These are phyloP conservation scores for Breviolum minutum DNA, from an alignment of 73 alveolate genomes.

Conservation along the genomic window DNA sequence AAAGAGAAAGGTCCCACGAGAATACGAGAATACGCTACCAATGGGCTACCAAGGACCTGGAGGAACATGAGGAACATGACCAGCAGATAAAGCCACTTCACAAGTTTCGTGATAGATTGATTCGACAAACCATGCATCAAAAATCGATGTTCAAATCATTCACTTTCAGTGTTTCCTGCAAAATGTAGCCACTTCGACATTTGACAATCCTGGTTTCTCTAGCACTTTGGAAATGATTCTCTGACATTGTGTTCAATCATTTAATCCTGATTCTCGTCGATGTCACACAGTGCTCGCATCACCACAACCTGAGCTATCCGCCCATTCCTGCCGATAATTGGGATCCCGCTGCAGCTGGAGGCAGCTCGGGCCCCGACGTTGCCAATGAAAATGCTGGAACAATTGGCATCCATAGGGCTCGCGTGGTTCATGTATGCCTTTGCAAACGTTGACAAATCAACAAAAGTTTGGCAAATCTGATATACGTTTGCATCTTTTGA, in stretches of 20 bases:
- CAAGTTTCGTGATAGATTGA: no score
- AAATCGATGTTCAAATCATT: no score
- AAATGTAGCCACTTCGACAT: no score
- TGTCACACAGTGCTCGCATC: constrained; percentile 31
- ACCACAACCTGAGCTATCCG: constrained; percentile 44
- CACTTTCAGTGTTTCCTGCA: no score
- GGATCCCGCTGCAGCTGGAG: no score
- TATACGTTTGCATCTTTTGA: no score
- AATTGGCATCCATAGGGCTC: constrained; percentile 10
- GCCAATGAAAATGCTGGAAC: constrained; percentile 22
- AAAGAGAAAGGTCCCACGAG: neutral
- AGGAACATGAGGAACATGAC: no score
- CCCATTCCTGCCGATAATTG: no score
- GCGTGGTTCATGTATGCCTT: constrained; percentile 92
- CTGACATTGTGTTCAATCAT: neutral
- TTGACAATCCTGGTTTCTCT: no score
- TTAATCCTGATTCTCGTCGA: neutral
- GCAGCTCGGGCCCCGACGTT: neutral
- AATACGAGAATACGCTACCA: neutral
- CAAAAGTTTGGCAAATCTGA: neutral
- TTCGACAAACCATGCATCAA: no score
- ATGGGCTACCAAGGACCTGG: no score
- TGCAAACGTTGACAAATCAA: neutral
- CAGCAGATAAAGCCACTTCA: no score
- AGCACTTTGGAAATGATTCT: neutral